Base-by-base conservation (phyloP, 1,284 basidiomycete genomes). In the Earliella scabrosa region DNA sequence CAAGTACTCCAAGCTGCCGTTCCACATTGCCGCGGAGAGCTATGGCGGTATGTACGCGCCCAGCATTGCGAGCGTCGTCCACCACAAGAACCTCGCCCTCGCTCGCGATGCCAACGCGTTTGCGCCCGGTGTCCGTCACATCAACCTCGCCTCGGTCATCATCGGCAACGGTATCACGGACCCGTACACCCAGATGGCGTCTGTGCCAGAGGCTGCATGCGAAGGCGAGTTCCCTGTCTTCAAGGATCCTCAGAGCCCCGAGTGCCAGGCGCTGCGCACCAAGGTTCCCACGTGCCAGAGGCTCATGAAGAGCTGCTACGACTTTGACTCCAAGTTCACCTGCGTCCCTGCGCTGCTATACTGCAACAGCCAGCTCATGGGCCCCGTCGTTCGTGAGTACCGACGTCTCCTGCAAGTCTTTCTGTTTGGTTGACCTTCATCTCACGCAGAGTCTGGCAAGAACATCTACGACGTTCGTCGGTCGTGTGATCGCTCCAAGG, bases 401-500 rank as follows among this genome's bases (percentile, higher is more conserved):
- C n/a, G 27, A 82, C 31, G 86, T 9, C 6, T 45, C n/a, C n/a
- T n/a, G n/a, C n/a, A n/a, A n/a, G n/a, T 13, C 16, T 11, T 14
- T 16, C 11, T 11, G n/a, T 8, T 16, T 27, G 31, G 29, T 41
- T 27, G 16, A 7, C 9, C 11, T 23, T 18, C 2, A 21, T 4
- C 14, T 14, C 20, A 13, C 36, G 21, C 59, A 88, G 86, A 86
- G 73, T 79, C 82, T 65, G 87, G 86, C 13, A 69, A 80, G 48
- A 90, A 90, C 72, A 83, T 90, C 27, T 97, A 97, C 72, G 96
- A 98, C 67, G 90, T 95, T 13, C 87, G 95, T 56, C 79, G 75
- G 59, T 79, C 78, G 61, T 98, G 96, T 51, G 81, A 89, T 69
- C 80, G 84, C 47, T 72, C 80, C 54, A 81, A 82, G 71, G 88